phyloP scores from a whole-genome alignment of 208 protist species.

The Phytomonas francai region DNA sequence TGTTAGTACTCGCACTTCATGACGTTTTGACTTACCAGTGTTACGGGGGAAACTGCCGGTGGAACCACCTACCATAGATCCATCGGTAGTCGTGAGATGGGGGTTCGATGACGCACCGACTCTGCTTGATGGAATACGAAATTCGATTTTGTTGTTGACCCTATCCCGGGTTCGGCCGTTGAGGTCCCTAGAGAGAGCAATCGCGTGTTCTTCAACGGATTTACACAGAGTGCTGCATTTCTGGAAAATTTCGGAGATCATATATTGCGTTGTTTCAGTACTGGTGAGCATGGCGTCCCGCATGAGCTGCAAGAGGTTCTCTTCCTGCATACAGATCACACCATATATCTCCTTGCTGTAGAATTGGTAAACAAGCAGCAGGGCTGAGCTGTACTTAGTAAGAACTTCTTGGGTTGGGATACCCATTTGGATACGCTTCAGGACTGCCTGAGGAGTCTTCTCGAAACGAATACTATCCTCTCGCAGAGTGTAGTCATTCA shows the following conservation, averaged over 20 bases:
- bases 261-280: conserved; percentile 77
- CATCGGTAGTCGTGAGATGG: background rate
- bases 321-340: conserved; percentile 48
- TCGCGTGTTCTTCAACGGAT: conserved; percentile 37
- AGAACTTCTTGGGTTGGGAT: conserved; percentile 48
- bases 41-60: conserved; percentile 57
- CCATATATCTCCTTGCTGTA: conserved; percentile 79
- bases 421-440: conserved; percentile 43
- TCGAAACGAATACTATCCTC: background rate
- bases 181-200: conserved; percentile 37
- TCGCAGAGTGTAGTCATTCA: background rate
- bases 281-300: conserved; percentile 85
- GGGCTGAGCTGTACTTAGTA: conserved; percentile 31
- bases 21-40: conserved; percentile 7
- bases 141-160: background rate
- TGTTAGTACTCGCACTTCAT: conserved; percentile 39
- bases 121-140: background rate
- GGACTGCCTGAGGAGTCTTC: conserved; percentile 15
- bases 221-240: conserved; percentile 53
- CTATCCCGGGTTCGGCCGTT: conserved; percentile 34
- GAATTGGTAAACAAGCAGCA: conserved; percentile 55
- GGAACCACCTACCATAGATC: conserved; percentile 19
- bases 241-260: conserved; percentile 78
- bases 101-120: conserved; percentile 3
- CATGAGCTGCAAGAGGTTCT: conserved; percentile 66